Percentiles rank a stretch among this genome's conserved stretches.
These are phyloP conservation scores for Ephemerocybe angulata DNA, from an alignment of 768 basidiomycete genomes.

Conservation along the genomic window DNA sequence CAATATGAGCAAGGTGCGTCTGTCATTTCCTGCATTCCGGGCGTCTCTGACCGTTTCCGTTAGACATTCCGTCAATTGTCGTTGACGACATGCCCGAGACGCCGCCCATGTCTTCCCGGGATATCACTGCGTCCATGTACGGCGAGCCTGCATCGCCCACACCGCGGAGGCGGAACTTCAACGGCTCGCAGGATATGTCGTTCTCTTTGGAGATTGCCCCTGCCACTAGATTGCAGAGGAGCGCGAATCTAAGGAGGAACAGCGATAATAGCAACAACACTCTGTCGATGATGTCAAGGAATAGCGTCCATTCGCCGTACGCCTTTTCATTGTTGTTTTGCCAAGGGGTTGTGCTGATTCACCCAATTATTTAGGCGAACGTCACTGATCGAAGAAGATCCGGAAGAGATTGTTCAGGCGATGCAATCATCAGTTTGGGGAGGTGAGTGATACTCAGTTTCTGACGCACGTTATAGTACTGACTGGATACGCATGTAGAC, in stretches of 20 bases:
- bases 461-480: not conserved
- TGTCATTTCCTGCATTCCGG: not conserved
- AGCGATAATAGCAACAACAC: conserved; percentile 50
- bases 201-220: conserved; percentile 39
- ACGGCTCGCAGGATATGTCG: conserved; percentile 42
- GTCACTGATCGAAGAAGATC: conserved; percentile 41
- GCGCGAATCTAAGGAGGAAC: conserved; percentile 38
- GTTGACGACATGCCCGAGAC: conserved; percentile 58
- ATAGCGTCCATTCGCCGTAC: conserved; percentile 49
- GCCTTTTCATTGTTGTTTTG: conserved; percentile 17
- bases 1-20: conserved; percentile 39
- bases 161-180: conserved; percentile 29
- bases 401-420: conserved; percentile 49
- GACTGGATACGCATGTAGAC: conserved; percentile 16
- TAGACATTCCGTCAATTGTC: conserved; percentile 69
- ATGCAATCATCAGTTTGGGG: conserved; percentile 72
- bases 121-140: conserved; percentile 47
- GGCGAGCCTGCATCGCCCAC: conserved; percentile 41
- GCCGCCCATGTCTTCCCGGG: conserved; percentile 48
- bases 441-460: conserved; percentile 45
- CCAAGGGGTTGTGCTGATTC: conserved; percentile 4
- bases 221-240: conserved; percentile 48
- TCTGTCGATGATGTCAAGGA: conserved; percentile 43
- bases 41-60: conserved; percentile 1
- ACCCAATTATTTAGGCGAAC: conserved; percentile 27